A percentile compares a stretch with the other conserved stretches of the same genome.
Conservation (phyloP, 306 rosid genomes). For the Senna tora region DNA sequence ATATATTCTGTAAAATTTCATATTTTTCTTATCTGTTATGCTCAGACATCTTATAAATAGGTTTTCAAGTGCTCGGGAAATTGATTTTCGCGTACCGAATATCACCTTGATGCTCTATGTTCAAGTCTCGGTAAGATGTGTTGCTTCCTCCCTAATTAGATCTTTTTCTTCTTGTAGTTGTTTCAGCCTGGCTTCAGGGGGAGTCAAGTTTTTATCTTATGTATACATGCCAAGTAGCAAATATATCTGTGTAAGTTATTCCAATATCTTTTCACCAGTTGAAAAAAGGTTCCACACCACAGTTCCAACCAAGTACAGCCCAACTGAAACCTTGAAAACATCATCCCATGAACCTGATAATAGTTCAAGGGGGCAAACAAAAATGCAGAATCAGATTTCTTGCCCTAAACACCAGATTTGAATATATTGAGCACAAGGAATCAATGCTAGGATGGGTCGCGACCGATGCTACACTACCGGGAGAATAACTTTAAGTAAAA, state of each 20-base stretch:
- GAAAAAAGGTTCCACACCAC: slow-evolving; percentile 95
- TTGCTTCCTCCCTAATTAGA: slow-evolving; percentile 28
- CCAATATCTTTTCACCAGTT: slow-evolving; percentile 91
- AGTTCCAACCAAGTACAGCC: slow-evolving; percentile 88
- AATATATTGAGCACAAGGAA: slow-evolving; percentile 7
- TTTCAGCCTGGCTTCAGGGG: slow-evolving; percentile 19
- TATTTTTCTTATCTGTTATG: neutral
- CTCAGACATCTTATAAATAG: slow-evolving; percentile 2
- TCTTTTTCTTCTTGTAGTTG: slow-evolving; percentile 18
- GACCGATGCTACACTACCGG: neutral
- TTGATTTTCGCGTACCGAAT: neutral
- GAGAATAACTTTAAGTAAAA: neutral
- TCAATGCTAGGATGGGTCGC: neutral
- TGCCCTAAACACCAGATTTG: slow-evolving; percentile 10
- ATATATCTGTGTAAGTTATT: slow-evolving; percentile 43
- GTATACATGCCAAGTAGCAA: slow-evolving; percentile 23
- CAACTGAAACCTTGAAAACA: slow-evolving; percentile 97
- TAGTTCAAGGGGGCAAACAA: slow-evolving; percentile 10
- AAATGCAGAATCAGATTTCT: slow-evolving; percentile 17
- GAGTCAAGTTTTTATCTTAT: slow-evolving; percentile 34
- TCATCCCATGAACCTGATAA: slow-evolving; percentile 94
- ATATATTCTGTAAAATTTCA: neutral
- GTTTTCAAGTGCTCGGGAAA: neutral
- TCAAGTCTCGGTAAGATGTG: slow-evolving; percentile 25
- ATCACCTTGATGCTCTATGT: slow-evolving; percentile 28